These are phyloP conservation scores for Talaromyces trachyspermus DNA, from an alignment of 495 filamentous ascomycete species.

Conservation along the genomic window DNA sequence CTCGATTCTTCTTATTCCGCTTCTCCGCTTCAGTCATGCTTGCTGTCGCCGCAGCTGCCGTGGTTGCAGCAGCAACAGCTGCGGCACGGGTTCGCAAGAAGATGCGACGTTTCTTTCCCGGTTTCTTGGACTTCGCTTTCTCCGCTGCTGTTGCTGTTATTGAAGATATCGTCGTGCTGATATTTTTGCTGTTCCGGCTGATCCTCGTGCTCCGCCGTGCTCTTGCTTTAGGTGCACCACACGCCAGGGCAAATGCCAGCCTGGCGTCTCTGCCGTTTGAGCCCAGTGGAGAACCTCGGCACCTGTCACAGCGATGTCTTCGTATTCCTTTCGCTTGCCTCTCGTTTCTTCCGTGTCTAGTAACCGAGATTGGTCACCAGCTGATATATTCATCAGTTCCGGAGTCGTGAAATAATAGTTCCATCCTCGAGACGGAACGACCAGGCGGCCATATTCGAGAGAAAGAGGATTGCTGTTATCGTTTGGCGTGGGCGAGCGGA, in stretches of 20 bases:
- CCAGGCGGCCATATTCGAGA: constrained; percentile 31
- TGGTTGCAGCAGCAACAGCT: not conserved
- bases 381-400: constrained; percentile 15
- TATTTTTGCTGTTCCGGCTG: too few relatives aligned
- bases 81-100: constrained; percentile 31
- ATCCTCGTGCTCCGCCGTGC: too few relatives aligned
- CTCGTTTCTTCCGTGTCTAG: constrained; percentile 7
- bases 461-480: constrained; percentile 13
- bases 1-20: constrained; percentile 38
- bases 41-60: constrained; percentile 17
- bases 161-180: not conserved
- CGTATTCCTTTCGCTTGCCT: constrained; percentile 28
- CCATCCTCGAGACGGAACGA: constrained; percentile 40
- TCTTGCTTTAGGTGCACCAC: too few relatives aligned
- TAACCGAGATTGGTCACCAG: constrained; percentile 6
- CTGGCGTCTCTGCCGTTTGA: constrained; percentile 25
- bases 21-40: constrained; percentile 40
- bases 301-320: constrained; percentile 35
- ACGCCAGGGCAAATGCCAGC: constrained; percentile 39
- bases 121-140: constrained; percentile 34
- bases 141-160: constrained; percentile 11
- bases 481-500: constrained; percentile 33
- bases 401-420: constrained; percentile 36
- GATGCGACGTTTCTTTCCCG: constrained; percentile 40
- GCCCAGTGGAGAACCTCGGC: constrained; percentile 29